phyloP scores from a whole-genome alignment of 371 early-diverging fungal species.

The Mortierella sp. region DNA sequence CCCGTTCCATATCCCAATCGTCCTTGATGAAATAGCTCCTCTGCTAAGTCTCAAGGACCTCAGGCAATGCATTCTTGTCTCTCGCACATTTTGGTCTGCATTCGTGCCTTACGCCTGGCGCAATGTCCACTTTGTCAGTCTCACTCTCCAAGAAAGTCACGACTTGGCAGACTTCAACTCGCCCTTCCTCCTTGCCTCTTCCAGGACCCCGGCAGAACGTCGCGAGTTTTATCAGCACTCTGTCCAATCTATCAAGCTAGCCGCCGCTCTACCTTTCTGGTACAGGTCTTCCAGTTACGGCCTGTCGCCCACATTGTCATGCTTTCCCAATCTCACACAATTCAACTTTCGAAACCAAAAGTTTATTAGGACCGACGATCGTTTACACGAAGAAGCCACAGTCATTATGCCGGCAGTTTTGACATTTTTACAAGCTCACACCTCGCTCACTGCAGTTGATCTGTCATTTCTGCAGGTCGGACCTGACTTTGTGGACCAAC shows the following conservation, averaged over 20 bases:
- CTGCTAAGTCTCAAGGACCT: conserved; percentile 1
- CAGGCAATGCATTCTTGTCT: neutral
- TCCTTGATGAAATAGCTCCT: conserved; percentile 7
- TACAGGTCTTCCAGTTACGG: neutral
- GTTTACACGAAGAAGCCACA: neutral
- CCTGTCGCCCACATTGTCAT: neutral
- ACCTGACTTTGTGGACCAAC: neutral
- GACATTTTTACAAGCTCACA: neutral
- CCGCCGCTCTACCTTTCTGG: neutral
- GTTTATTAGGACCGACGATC: neutral
- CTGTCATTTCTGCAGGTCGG: neutral
- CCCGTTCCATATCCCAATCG: neutral
- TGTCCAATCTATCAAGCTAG: conserved; percentile 8
- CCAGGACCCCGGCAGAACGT: neutral
- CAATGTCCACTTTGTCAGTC: conserved; percentile 5
- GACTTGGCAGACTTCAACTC: neutral
- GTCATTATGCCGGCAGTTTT: conserved; percentile 2
- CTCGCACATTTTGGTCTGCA: neutral
- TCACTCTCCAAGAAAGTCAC: neutral
- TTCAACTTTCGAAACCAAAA: conserved; percentile 12
- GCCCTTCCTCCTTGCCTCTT: neutral
- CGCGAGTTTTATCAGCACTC: conserved; percentile 7
- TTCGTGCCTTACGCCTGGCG: conserved; percentile 17
- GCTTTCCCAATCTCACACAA: neutral
- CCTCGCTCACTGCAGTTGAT: neutral